Conservation (phyloP, 176 grass and related monocot genomes). For the Neostapfia colusana region DNA sequence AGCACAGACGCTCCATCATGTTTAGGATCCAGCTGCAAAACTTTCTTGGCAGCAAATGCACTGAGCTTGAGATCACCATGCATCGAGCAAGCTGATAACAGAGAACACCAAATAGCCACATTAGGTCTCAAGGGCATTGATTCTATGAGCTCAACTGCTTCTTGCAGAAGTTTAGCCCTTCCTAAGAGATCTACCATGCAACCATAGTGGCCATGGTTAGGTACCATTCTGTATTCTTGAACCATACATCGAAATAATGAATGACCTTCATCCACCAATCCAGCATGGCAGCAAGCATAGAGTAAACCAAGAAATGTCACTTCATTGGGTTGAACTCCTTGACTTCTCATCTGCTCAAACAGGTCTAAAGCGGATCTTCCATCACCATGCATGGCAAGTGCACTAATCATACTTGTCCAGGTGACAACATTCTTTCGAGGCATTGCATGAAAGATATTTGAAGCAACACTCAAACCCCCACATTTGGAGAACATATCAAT, state of each 20-base stretch:
- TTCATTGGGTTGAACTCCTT: slow-evolving; percentile 64
- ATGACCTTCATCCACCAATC: slow-evolving; percentile 74
- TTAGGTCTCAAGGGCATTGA: slow-evolving; percentile 68
- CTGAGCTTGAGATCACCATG: slow-evolving; percentile 65
- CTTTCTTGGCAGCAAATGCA: slow-evolving; percentile 56
- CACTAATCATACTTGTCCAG: slow-evolving; percentile 89
- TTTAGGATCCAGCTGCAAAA: slow-evolving; percentile 70
- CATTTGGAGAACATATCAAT: slow-evolving; percentile 98
- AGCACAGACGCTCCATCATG: slow-evolving; percentile 67
- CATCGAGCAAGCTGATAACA: slow-evolving; percentile 67
- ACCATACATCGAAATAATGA: slow-evolving; percentile 69
- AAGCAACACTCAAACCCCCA: slow-evolving; percentile 62
- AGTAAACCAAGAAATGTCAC: slow-evolving; percentile 84
- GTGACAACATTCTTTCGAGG: slow-evolving; percentile 72
- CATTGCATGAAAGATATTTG: slow-evolving; percentile 65
- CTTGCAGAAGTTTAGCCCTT: slow-evolving; percentile 61
- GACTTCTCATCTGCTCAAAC: slow-evolving; percentile 68
- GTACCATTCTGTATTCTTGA: slow-evolving; percentile 55
- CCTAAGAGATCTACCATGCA: slow-evolving; percentile 85
- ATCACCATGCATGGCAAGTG: slow-evolving; percentile 82
- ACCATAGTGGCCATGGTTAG: slow-evolving; percentile 60
- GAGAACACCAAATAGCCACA: slow-evolving; percentile 77
- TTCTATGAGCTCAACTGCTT: slow-evolving; percentile 70
- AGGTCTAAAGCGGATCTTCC: slow-evolving; percentile 57
- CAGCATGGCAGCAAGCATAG: slow-evolving; percentile 77